Percentiles rank a stretch among this genome's conserved stretches.
Evolutionary conservation across 352 stramenopile species (phyloP).

Genomic region (Pythium phragmiticola): DNA sequence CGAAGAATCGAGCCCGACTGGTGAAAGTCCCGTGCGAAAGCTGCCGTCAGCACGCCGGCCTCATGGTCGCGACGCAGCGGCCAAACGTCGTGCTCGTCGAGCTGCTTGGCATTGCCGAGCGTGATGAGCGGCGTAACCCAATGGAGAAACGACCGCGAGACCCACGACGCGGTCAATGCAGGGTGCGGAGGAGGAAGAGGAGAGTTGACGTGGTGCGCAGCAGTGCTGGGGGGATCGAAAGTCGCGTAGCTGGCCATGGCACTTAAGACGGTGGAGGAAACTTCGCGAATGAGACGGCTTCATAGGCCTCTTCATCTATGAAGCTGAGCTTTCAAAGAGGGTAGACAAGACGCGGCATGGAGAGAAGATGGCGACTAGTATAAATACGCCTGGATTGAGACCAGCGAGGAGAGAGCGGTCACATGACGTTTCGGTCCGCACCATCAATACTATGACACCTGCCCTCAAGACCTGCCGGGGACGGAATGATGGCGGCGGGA

Average conservation of each 20-base stretch:
- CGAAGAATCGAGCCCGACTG: slow-evolving; percentile 35
- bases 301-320: too few species aligned
- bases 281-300: slow-evolving; percentile 6
- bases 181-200: slow-evolving; percentile 5
- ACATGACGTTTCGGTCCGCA: too few species aligned
- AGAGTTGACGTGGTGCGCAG: not conserved
- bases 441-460: too few species aligned
- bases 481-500: too few species aligned
- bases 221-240: not conserved
- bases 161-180: slow-evolving; percentile 20
- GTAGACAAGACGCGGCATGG: not conserved
- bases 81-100: slow-evolving; percentile 46
- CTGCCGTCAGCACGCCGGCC: slow-evolving; percentile 25
- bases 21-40: slow-evolving; percentile 31
- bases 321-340: not conserved
- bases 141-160: slow-evolving; percentile 40
- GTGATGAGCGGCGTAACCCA: slow-evolving; percentile 54
- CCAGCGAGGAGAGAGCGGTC: too few species aligned
- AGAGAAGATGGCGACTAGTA: not conserved
- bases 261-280: not conserved
- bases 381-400: too few species aligned
- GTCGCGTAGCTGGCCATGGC: slow-evolving; percentile 13
- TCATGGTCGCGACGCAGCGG: slow-evolving; percentile 31
- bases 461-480: too few species aligned
- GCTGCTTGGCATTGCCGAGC: slow-evolving; percentile 44